A percentile compares a stretch with the other conserved stretches of the same genome.
Conservation (phyloP, 2,329 filamentous ascomycete genomes). For the Cercospora zeina region DNA sequence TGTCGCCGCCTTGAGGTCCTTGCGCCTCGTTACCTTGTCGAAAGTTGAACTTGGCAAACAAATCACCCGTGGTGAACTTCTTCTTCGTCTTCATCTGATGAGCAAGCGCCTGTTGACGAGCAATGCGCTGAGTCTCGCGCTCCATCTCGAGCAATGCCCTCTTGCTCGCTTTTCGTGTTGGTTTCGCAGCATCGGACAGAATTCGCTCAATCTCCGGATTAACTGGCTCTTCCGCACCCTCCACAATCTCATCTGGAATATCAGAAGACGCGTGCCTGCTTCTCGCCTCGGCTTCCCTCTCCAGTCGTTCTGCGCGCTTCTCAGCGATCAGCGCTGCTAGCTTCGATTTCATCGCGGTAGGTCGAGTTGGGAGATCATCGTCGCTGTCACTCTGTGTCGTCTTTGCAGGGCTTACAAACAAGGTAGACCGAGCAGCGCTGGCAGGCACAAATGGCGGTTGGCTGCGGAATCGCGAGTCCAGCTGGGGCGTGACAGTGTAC, state of each 20-base stretch:
- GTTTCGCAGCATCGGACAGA: slow-evolving; percentile 54
- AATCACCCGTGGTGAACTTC: slow-evolving; percentile 78
- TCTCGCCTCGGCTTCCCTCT: slow-evolving; percentile 29
- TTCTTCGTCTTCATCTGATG: slow-evolving; percentile 86
- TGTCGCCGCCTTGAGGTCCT: slow-evolving; percentile 21
- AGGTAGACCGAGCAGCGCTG: slow-evolving; percentile 24
- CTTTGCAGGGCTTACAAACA: slow-evolving; percentile 40
- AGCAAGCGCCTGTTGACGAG: slow-evolving; percentile 83
- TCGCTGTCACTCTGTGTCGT: slow-evolving; percentile 27
- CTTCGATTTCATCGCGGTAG: slow-evolving; percentile 31
- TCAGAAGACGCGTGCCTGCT: slow-evolving; percentile 30
- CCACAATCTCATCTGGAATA: slow-evolving; percentile 33
- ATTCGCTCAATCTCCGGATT: slow-evolving; percentile 36
- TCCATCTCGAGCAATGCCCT: slow-evolving; percentile 94
- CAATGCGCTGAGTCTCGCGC: slow-evolving; percentile 88
- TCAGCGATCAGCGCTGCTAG: slow-evolving; percentile 38
- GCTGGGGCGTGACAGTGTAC: slow-evolving; percentile 37
- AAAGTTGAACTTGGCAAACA: slow-evolving; percentile 81
- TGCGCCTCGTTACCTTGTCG: slow-evolving; percentile 13
- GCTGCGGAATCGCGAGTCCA: slow-evolving; percentile 7
- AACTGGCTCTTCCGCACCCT: slow-evolving; percentile 27
- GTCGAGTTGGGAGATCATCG: slow-evolving; percentile 31
- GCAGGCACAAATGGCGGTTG: slow-evolving; percentile 21
- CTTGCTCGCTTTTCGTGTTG: slow-evolving; percentile 84
- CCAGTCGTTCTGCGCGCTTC: slow-evolving; percentile 37